A percentile compares a stretch with the other conserved stretches of the same genome.
Conservation (phyloP, 1,284 basidiomycete species). For the Ceratorhiza oryzae-sativae region DNA sequence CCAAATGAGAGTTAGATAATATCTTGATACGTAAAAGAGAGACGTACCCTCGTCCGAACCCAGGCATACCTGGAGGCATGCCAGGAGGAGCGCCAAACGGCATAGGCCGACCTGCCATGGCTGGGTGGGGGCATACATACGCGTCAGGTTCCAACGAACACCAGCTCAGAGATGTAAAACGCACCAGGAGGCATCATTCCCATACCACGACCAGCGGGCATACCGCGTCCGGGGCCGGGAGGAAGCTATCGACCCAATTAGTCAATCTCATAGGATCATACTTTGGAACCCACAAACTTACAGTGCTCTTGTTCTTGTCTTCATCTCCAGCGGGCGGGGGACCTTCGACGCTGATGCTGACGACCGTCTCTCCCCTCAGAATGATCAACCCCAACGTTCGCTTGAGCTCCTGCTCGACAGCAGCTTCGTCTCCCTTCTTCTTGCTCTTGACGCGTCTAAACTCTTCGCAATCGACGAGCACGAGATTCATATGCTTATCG, state of each 20-base stretch:
- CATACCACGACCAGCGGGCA: constrained; percentile 96
- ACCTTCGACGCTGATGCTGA: constrained; percentile 94
- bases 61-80: constrained; percentile 81
- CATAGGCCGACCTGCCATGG: constrained; percentile 82
- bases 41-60: constrained; percentile 61
- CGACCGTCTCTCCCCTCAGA: constrained; percentile 94
- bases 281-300: constrained; percentile 15
- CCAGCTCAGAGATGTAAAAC: constrained; percentile 49
- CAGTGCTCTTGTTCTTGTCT: constrained; percentile 60
- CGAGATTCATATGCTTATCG: constrained; percentile 99
- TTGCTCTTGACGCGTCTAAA: constrained; percentile 88
- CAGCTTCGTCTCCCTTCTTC: constrained; percentile 68
- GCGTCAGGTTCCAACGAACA: not conserved
- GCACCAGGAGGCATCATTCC: constrained; percentile 91
- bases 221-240: constrained; percentile 90
- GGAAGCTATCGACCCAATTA: constrained; percentile 63
- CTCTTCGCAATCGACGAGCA: constrained; percentile 96
- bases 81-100: constrained; percentile 67
- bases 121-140: constrained; percentile 57
- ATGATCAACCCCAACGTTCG: constrained; percentile 95
- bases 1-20: not conserved
- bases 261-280: not conserved
- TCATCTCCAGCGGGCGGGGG: constrained; percentile 93
- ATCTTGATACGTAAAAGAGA: not conserved
- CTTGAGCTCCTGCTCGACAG: constrained; percentile 93